Percentiles rank a stretch among this genome's conserved stretches.
These are phyloP conservation scores for Fennellomyces sp. DNA, from an alignment of 371 early-diverging fungal genomes.

Conservation along the genomic window DNA sequence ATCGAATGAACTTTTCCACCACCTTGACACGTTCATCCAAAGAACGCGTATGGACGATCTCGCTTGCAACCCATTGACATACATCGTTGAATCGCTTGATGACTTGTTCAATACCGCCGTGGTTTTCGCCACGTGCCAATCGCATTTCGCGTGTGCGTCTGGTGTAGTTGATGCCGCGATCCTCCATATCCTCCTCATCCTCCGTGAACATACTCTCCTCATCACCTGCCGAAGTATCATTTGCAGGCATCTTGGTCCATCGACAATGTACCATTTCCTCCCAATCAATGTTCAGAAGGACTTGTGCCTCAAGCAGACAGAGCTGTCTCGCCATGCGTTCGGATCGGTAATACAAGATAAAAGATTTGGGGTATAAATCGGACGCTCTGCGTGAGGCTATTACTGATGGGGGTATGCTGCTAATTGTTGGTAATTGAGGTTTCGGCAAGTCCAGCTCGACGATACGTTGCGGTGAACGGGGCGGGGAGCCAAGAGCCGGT, in stretches of 20 bases:
- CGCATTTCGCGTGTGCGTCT: conserved; percentile 17
- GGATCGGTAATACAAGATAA: conserved; percentile 54
- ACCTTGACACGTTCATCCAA: conserved; percentile 62
- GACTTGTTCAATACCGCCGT: conserved; percentile 56
- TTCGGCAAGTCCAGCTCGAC: conserved; percentile 12
- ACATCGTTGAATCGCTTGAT: conserved; percentile 73
- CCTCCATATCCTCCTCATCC: conserved; percentile 9
- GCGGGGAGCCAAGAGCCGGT: not conserved
- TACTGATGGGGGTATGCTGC: not conserved
- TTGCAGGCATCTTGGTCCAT: conserved; percentile 56
- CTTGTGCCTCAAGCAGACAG: conserved; percentile 61
- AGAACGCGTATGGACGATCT: conserved; percentile 59
- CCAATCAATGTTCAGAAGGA: conserved; percentile 59
- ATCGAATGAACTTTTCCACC: conserved; percentile 74
- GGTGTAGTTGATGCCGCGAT: conserved; percentile 15
- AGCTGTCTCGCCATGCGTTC: conserved; percentile 64
- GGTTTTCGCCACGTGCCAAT: conserved; percentile 11
- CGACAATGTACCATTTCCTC: conserved; percentile 64
- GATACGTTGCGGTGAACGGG: conserved; percentile 1
- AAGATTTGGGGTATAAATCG: conserved; percentile 19
- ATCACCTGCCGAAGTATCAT: conserved; percentile 6
- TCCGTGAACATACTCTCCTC: conserved; percentile 7
- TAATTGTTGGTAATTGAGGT: conserved; percentile 4
- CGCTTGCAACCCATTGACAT: conserved; percentile 75
- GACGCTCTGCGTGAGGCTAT: not conserved